Evolutionary conservation across 2,329 filamentous ascomycete species (phyloP).

Genomic region (Periconia digitata): DNA sequence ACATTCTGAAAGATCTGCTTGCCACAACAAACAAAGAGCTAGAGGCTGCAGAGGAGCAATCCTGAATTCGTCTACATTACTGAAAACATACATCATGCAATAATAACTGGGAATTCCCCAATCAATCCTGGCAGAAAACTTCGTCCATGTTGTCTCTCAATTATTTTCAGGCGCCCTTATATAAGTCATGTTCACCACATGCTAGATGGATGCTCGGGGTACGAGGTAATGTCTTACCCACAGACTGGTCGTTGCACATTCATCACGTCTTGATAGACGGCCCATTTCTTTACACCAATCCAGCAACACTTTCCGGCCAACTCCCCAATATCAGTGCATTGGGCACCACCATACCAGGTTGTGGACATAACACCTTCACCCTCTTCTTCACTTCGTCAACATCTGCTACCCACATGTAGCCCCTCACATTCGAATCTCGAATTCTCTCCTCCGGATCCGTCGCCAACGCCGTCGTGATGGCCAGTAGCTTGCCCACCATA

Average conservation of each 20-base stretch:
- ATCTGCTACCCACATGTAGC: slow-evolving; percentile 89
- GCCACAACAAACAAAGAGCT: slow-evolving; percentile 30
- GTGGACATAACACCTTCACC: slow-evolving; percentile 78
- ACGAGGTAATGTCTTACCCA: too few relatives aligned
- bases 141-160: too few relatives aligned
- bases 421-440: slow-evolving; percentile 80
- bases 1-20: slow-evolving; percentile 68
- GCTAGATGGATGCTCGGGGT: too few relatives aligned
- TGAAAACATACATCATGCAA: background rate
- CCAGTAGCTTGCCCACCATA: slow-evolving; percentile 80
- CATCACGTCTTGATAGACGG: background rate
- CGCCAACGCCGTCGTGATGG: slow-evolving; percentile 75
- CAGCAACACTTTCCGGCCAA: slow-evolving; percentile 85
- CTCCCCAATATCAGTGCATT: slow-evolving; percentile 79
- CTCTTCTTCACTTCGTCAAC: slow-evolving; percentile 83
- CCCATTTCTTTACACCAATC: slow-evolving; percentile 56
- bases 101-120: background rate
- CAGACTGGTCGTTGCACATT: too few relatives aligned
- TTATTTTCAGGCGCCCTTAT: too few relatives aligned
- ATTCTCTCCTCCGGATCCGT: slow-evolving; percentile 72
- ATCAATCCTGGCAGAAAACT: too few relatives aligned
- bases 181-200: too few relatives aligned
- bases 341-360: slow-evolving; percentile 77
- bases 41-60: slow-evolving; percentile 6
- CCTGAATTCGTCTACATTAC: background rate